A percentile compares a stretch with the other conserved stretches of the same genome.
Evolutionary conservation across 768 basidiomycete genomes (phyloP).

Genomic region (Pleurotus eryngii): DNA sequence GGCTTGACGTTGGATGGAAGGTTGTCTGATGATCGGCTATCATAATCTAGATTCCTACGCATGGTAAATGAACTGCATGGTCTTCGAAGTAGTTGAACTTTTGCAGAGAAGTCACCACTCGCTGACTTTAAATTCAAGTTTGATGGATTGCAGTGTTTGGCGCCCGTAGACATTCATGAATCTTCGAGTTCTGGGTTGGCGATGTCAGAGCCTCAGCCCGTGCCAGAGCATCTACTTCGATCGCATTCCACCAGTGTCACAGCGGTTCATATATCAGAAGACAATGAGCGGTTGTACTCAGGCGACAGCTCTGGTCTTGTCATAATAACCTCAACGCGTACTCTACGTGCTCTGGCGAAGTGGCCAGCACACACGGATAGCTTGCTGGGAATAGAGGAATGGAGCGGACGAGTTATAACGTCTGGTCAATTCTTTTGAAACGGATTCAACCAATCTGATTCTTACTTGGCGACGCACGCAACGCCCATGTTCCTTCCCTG

Average conservation of each 20-base stretch:
- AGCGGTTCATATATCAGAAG: constrained; percentile 57
- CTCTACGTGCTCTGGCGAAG: constrained; percentile 64
- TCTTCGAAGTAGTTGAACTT: too few relatives aligned
- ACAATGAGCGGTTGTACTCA: constrained; percentile 83
- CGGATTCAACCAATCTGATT: not conserved
- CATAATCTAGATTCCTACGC: too few relatives aligned
- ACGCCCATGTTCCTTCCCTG: constrained; percentile 3
- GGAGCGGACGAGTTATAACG: constrained; percentile 69
- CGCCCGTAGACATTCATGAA: too few relatives aligned
- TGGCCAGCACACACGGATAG: constrained; percentile 83
- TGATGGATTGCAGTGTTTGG: too few relatives aligned
- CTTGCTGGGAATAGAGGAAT: constrained; percentile 78
- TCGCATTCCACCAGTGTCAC: constrained; percentile 64
- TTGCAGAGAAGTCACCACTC: too few relatives aligned
- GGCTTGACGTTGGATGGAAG: too few relatives aligned
- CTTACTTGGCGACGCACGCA: not conserved
- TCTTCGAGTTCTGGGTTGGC: too few relatives aligned
- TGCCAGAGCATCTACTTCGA: constrained; percentile 75
- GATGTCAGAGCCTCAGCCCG: constrained; percentile 27
- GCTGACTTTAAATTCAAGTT: too few relatives aligned
- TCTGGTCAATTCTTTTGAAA: constrained; percentile 33
- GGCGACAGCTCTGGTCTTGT: constrained; percentile 81
- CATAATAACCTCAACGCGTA: constrained; percentile 69
- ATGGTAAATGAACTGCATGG: too few relatives aligned
- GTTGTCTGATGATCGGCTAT: too few relatives aligned